phyloP scores from a whole-genome alignment of 1,139 yeast species.

The Geotrichum citri-aurantii region DNA sequence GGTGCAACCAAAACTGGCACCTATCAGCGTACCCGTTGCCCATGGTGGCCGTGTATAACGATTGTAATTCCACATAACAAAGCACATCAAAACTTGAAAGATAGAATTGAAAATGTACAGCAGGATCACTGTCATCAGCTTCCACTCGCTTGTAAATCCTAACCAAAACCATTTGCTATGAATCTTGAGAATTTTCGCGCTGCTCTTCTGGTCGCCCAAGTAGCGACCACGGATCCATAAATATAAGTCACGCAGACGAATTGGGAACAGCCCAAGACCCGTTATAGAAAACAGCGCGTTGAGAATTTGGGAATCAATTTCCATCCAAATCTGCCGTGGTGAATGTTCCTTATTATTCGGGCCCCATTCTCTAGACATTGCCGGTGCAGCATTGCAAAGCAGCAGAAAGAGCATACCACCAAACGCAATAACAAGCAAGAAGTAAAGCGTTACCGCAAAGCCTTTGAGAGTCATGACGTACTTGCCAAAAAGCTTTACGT shows the following conservation, averaged over 20 bases:
- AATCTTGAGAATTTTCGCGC: slow-evolving; percentile 11
- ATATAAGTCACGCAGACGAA: slow-evolving; percentile 22
- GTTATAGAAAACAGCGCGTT: slow-evolving; percentile 25
- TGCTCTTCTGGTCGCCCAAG: slow-evolving; percentile 7
- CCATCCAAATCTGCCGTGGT: slow-evolving; percentile 26
- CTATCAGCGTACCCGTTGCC: slow-evolving; percentile 24
- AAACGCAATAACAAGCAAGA: slow-evolving; percentile 23
- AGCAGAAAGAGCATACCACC: slow-evolving; percentile 27
- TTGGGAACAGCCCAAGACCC: slow-evolving; percentile 25
- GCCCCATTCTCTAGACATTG: slow-evolving; percentile 23
- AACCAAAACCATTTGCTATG: slow-evolving; percentile 23
- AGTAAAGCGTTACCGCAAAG: slow-evolving; percentile 21
- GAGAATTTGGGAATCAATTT: slow-evolving; percentile 24
- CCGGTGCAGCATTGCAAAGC: slow-evolving; percentile 25
- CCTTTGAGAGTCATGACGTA: slow-evolving; percentile 21
- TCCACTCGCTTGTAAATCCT: slow-evolving; percentile 19
- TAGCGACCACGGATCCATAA: slow-evolving; percentile 20
- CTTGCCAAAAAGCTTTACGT: slow-evolving; percentile 8
- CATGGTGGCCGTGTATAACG: slow-evolving; percentile 24
- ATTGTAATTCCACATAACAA: slow-evolving; percentile 25
- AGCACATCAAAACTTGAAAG: slow-evolving; percentile 21
- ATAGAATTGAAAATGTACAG: slow-evolving; percentile 23
- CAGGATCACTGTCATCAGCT: slow-evolving; percentile 20
- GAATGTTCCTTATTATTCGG: slow-evolving; percentile 22
- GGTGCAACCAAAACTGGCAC: slow-evolving; percentile 20